Conservation (phyloP, 2,329 filamentous ascomycete genomes). For the Penicillium sp. region DNA sequence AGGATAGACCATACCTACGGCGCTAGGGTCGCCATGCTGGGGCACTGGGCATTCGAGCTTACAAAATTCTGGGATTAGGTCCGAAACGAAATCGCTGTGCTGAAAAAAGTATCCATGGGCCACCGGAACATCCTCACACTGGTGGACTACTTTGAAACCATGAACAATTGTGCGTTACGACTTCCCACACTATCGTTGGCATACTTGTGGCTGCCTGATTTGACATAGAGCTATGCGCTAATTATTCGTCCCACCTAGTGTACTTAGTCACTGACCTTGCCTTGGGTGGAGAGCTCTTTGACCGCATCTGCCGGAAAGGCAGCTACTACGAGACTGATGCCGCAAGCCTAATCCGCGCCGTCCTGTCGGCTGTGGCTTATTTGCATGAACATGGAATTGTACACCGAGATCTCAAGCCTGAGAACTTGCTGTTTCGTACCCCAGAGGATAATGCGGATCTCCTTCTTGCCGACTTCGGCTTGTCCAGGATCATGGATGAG, state of each 20-base stretch:
- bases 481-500: slow-evolving; percentile 97
- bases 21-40: not conserved
- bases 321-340: slow-evolving; percentile 98
- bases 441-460: slow-evolving; percentile 97
- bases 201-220: not conserved
- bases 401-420: slow-evolving; percentile 94
- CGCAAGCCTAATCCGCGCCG: slow-evolving; percentile 89
- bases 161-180: slow-evolving; percentile 78
- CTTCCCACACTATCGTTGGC: not conserved
- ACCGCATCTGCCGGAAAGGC: slow-evolving; percentile 97
- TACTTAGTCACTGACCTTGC: slow-evolving; percentile 97
- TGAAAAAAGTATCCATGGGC: slow-evolving; percentile 98
- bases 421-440: slow-evolving; percentile 94
- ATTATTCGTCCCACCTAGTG: slow-evolving; percentile 49
- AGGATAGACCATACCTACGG: slow-evolving; percentile 3
- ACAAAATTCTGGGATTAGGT: slow-evolving; percentile 56
- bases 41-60: not conserved
- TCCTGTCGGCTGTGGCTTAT: slow-evolving; percentile 95
- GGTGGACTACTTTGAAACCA: slow-evolving; percentile 98
- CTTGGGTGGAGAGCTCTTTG: slow-evolving; percentile 93
- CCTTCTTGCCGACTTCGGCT: slow-evolving; percentile 93
- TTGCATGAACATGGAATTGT: slow-evolving; percentile 98
- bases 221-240: slow-evolving; percentile 8
- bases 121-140: slow-evolving; percentile 97
- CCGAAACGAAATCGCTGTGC: slow-evolving; percentile 94